These are phyloP conservation scores for Alloascoidea africana DNA, from an alignment of 805 yeast genomes.

Conservation along the genomic window DNA sequence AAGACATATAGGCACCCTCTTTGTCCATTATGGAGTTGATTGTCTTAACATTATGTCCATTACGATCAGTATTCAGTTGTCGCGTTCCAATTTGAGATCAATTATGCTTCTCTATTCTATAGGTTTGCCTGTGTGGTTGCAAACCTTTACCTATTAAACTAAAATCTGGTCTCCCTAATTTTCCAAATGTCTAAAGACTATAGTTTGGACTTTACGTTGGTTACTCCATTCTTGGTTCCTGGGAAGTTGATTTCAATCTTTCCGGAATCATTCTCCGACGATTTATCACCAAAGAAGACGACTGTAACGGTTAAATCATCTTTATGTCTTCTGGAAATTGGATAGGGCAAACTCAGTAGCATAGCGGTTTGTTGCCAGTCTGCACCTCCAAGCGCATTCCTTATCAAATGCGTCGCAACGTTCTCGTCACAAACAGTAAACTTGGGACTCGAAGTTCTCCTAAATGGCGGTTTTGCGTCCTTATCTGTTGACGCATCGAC, in stretches of 20 bases:
- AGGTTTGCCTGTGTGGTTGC: too few species aligned
- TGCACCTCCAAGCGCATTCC: conserved; percentile 89
- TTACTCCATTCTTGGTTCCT: background rate
- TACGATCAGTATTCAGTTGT: too few species aligned
- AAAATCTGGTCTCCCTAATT: too few species aligned
- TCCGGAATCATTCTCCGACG: conserved; percentile 4
- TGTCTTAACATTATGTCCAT: too few species aligned
- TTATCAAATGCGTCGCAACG: conserved; percentile 81
- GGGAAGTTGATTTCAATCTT: background rate
- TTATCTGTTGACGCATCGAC: conserved; percentile 28
- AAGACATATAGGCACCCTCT: too few species aligned
- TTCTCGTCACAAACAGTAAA: conserved; percentile 59
- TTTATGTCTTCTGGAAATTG: conserved; percentile 80
- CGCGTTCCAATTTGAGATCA: too few species aligned
- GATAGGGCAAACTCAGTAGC: conserved; percentile 81
- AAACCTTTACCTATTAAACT: too few species aligned
- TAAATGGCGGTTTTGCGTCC: conserved; percentile 57
- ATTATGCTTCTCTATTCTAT: too few species aligned
- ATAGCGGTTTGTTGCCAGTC: conserved; percentile 78
- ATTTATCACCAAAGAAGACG: conserved; percentile 62
- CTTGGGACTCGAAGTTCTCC: conserved; percentile 20
- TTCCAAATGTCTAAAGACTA: too few species aligned
- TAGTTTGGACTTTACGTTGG: background rate
- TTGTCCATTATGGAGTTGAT: too few species aligned
- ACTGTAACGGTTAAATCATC: conserved; percentile 96